phyloP scores from a whole-genome alignment of 2,329 filamentous ascomycete species.

The Periconia sp. region DNA sequence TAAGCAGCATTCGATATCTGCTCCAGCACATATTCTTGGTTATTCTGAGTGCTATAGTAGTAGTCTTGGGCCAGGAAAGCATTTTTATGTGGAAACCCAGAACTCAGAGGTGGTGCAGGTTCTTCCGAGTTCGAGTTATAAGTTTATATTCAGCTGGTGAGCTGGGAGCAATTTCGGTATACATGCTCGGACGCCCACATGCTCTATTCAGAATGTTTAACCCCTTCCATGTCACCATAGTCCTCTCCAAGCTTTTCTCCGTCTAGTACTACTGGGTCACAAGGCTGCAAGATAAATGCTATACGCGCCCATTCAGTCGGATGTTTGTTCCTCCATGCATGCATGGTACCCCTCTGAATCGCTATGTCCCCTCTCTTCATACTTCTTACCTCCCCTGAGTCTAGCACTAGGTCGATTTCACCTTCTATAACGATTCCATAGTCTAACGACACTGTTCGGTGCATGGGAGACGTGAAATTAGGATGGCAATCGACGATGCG shows the following conservation, averaged over 20 bases:
- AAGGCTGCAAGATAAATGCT: constrained; percentile 40
- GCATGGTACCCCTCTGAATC: constrained; percentile 47
- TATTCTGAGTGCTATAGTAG: too few relatives aligned
- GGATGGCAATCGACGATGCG: constrained; percentile 45
- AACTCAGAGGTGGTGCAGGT: too few relatives aligned
- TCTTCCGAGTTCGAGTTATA: too few relatives aligned
- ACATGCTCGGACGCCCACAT: not conserved
- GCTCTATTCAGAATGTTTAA: constrained; percentile 31
- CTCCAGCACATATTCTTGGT: too few relatives aligned
- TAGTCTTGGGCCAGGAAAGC: too few relatives aligned
- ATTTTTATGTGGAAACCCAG: too few relatives aligned
- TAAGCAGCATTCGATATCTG: too few relatives aligned
- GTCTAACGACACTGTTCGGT: constrained; percentile 46
- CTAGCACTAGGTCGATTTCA: constrained; percentile 43
- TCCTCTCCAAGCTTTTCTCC: constrained; percentile 36
- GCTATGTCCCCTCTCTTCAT: constrained; percentile 44
- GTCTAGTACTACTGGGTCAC: constrained; percentile 29
- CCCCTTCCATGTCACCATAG: constrained; percentile 37
- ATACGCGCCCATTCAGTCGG: constrained; percentile 35
- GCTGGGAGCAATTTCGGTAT: too few relatives aligned
- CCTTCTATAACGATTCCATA: constrained; percentile 49
- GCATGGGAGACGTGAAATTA: constrained; percentile 40
- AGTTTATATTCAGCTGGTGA: too few relatives aligned
- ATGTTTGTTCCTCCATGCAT: constrained; percentile 44
- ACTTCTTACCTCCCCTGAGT: constrained; percentile 42